Percentiles rank a stretch among this genome's conserved stretches.
phyloP scores from a whole-genome alignment of 345 rosid genomes.

The Mercurialis annua region DNA sequence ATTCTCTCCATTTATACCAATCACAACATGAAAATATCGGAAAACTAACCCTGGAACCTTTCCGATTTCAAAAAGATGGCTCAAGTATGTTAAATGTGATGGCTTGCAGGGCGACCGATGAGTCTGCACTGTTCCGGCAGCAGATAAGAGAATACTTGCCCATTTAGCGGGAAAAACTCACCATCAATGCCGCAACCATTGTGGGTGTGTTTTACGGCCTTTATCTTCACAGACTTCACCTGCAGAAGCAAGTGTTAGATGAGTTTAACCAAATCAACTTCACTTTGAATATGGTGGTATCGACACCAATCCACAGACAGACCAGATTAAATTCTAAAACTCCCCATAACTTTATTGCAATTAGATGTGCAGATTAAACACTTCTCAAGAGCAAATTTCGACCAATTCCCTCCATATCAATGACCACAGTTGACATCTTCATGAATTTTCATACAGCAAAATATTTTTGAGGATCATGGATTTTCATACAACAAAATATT shows the following conservation, averaged over 20 bases:
- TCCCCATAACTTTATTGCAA: neutral
- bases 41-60: neutral
- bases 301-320: too few species aligned
- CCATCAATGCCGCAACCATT: slow-evolving; percentile 94
- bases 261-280: neutral
- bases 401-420: neutral
- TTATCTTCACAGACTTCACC: slow-evolving; percentile 94
- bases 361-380: neutral
- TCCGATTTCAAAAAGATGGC: neutral
- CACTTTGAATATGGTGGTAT: neutral
- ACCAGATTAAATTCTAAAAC: too few species aligned
- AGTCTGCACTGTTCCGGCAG: slow-evolving; percentile 95
- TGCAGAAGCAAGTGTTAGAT: slow-evolving; percentile 31
- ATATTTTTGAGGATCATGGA: too few species aligned
- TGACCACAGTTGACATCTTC: neutral
- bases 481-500: too few species aligned
- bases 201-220: slow-evolving; percentile 68
- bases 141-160: slow-evolving; percentile 74
- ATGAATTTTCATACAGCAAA: neutral
- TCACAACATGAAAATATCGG: neutral
- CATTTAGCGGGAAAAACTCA: slow-evolving; percentile 75
- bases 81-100: neutral
- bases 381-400: neutral
- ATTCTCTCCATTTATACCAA: slow-evolving; percentile 14
- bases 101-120: slow-evolving; percentile 49